Conservation (phyloP, 140 eudicot genomes). For the Anethum foeniculum region DNA sequence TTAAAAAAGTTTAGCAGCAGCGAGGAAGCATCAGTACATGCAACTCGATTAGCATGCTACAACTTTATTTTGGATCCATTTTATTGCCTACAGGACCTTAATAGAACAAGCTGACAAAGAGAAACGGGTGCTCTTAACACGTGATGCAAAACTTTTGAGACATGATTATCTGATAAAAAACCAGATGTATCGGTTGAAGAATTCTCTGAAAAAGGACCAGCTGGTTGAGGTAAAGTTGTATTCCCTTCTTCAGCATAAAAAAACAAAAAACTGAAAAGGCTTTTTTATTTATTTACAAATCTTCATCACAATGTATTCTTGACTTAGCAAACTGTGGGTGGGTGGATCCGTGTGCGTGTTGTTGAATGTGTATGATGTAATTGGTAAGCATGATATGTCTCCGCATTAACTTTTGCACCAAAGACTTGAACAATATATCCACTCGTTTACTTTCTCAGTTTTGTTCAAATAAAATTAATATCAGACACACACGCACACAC, state of each 20-base stretch:
- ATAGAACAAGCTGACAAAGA: constrained; percentile 79
- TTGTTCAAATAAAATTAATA: too few relatives aligned
- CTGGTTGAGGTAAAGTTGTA: constrained; percentile 54
- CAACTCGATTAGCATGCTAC: not conserved
- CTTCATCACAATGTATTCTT: not conserved
- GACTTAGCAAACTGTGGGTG: not conserved
- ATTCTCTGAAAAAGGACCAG: constrained; percentile 76
- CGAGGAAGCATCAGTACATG: not conserved
- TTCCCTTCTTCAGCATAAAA: not conserved
- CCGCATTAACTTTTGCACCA: too few relatives aligned
- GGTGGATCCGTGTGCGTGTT: not conserved
- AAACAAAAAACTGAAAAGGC: not conserved
- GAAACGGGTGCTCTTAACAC: constrained; percentile 80
- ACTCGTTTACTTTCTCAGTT: too few relatives aligned
- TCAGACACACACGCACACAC: too few relatives aligned
- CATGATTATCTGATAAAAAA: constrained; percentile 68
- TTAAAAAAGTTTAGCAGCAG: not conserved
- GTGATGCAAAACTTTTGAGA: constrained; percentile 85
- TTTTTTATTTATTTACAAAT: not conserved
- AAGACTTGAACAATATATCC: too few relatives aligned
- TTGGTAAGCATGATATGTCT: not conserved
- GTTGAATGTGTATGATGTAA: not conserved
- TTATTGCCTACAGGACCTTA: constrained; percentile 48
- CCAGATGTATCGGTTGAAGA: constrained; percentile 82
- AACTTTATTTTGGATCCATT: not conserved